Evolutionary conservation across 2,329 filamentous ascomycete species (phyloP).

Genomic region (Dactylellina parvicollis): DNA sequence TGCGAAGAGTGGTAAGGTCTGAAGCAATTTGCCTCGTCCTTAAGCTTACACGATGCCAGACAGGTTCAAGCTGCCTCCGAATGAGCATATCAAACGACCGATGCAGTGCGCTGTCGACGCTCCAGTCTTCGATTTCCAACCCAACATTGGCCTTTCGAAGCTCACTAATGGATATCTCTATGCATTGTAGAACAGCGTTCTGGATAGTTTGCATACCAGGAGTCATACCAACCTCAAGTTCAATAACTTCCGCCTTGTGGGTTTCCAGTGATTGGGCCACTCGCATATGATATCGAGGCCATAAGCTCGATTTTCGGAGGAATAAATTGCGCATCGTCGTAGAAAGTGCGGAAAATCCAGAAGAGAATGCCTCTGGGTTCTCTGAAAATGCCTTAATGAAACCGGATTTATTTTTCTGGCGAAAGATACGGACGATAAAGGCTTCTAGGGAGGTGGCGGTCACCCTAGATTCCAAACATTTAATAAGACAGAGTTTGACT

Average conservation of each 20-base stretch:
- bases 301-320: slow-evolving; percentile 84
- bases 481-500: background rate
- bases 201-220: slow-evolving; percentile 93
- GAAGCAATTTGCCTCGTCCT: slow-evolving; percentile 94
- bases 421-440: slow-evolving; percentile 91
- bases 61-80: slow-evolving; percentile 87
- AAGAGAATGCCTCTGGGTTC: slow-evolving; percentile 87
- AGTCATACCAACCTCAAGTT: slow-evolving; percentile 95
- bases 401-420: slow-evolving; percentile 91
- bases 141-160: slow-evolving; percentile 81
- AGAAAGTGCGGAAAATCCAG: slow-evolving; percentile 85
- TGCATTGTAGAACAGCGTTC: slow-evolving; percentile 92
- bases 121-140: slow-evolving; percentile 97
- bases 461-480: slow-evolving; percentile 66
- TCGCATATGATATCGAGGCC: slow-evolving; percentile 91
- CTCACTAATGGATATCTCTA: slow-evolving; percentile 92
- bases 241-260: slow-evolving; percentile 94
- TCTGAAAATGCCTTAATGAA: slow-evolving; percentile 98
- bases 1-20: slow-evolving; percentile 83
- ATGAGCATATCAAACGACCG: slow-evolving; percentile 91
- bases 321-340: slow-evolving; percentile 95
- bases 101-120: slow-evolving; percentile 88
- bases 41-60: slow-evolving; percentile 96
- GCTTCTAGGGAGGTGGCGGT: slow-evolving; percentile 89
- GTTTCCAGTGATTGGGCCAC: slow-evolving; percentile 91